Evolutionary conservation across 129 eudicot species (phyloP), one percentile per base, ranked within the genome.

Genomic region (Flaveria linearis): DNA sequence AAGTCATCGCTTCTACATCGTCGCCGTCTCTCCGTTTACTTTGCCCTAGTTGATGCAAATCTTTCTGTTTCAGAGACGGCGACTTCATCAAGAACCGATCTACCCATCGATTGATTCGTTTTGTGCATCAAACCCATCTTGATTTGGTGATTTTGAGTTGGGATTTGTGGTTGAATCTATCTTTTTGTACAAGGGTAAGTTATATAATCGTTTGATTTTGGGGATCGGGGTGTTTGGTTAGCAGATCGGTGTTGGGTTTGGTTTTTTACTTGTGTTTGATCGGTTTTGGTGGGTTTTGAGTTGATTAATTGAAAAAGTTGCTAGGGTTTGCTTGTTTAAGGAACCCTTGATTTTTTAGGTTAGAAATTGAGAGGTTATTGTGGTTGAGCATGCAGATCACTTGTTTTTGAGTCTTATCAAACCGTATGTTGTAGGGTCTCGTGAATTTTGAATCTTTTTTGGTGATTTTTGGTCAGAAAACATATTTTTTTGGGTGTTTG

Each of bases 1-100:
- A 80, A 74, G 70, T 80, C 84, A 74, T 80, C 84, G 84, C 42
- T 71, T 74, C 79, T 74, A 74, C 12, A 66, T 13, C 84, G 84
- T 80, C 84, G 84, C 79, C 84, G 84, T 80, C 80, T 80, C 84
- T 80, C 56, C 23, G 20, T 5, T 12, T 33, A 50, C n/a, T 30
- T 17, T 25, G 68, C 73, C 82, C 60, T 69, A 79, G 42, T 26
- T 36, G 58, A 49, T 1, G 7, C 50, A 13, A 2, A 30, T 66
- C 43, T 56, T 28, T 14, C n/a, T 55, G 8, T 17, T 80, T 56
- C 70, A 67, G 84, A 80, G 84, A 80, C 84, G 84, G 79, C 80
- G 84, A 68, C 84, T 74, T 36, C 46, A 80, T n/a, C 26, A 65
- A 57, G 53, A 25, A 53, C 69, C 79, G 80, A 74, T 80, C 79